Conservation (phyloP, 305 asterid species). For the Fraxinus angustifolia region DNA sequence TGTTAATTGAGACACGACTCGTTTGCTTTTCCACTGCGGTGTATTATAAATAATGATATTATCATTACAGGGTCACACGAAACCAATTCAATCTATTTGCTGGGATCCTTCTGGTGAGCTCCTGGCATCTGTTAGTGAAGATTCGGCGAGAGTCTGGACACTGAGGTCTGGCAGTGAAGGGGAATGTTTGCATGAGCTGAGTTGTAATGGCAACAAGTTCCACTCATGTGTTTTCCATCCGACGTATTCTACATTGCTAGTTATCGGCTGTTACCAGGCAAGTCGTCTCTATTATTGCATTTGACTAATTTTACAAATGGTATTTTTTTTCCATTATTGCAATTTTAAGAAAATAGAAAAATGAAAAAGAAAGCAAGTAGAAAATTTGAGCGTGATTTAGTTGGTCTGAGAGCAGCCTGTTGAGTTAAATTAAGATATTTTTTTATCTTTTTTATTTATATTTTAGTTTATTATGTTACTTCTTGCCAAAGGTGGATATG, state of each 20-base stretch:
- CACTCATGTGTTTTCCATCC: constrained; percentile 96
- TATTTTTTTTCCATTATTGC: neutral
- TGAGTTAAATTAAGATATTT: neutral
- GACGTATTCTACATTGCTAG: constrained; percentile 65
- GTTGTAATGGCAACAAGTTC: constrained; percentile 82
- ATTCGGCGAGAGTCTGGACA: constrained; percentile 83
- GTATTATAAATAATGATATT: neutral
- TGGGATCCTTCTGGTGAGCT: constrained; percentile 94
- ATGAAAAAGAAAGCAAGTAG: neutral
- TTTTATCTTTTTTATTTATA: neutral
- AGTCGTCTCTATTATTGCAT: constrained; percentile 17
- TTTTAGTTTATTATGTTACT: neutral
- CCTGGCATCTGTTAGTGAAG: constrained; percentile 90
- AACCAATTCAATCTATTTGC: constrained; percentile 68
- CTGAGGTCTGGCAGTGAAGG: constrained; percentile 79
- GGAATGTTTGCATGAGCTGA: constrained; percentile 77
- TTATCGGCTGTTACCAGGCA: constrained; percentile 96
- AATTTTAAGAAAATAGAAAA: neutral
- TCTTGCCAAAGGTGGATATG: neutral
- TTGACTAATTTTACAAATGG: neutral
- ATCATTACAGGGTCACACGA: constrained; percentile 64
- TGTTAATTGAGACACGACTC: neutral
- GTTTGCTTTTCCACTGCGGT: neutral
- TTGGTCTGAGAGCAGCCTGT: neutral
- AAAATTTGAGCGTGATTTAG: neutral